A percentile compares a stretch with the other conserved stretches of the same genome.
phyloP scores from a whole-genome alignment of 352 stramenopile species.

The Pythium dissotocum region DNA sequence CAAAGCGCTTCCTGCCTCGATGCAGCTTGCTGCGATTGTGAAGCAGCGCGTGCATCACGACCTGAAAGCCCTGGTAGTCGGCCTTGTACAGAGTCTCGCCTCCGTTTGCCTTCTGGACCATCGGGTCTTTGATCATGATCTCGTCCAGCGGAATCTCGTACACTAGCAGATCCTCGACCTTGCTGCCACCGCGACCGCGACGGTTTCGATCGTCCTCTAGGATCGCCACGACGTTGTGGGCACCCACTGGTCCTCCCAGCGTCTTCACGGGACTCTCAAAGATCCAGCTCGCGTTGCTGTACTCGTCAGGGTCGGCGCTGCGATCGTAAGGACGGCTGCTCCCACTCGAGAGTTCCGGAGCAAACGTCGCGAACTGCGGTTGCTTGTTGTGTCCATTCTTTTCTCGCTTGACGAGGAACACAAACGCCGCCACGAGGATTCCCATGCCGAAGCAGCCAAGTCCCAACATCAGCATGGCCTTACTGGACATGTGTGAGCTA shows the following conservation, averaged over 20 bases:
- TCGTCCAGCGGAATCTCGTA: conserved; percentile 78
- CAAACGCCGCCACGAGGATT: conserved; percentile 26
- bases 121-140: conserved; percentile 45
- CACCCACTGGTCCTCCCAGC: background rate
- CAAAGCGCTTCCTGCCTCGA: conserved; percentile 29
- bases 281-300: conserved; percentile 48
- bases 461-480: conserved; percentile 24
- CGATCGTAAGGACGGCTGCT: conserved; percentile 28
- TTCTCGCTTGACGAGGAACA: conserved; percentile 24
- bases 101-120: conserved; percentile 25
- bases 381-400: conserved; percentile 5
- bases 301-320: conserved; percentile 39
- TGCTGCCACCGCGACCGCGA: conserved; percentile 44
- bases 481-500: conserved; percentile 20
- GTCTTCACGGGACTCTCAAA: conserved; percentile 43
- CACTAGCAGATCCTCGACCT: conserved; percentile 70
- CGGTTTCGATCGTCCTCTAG: conserved; percentile 57
- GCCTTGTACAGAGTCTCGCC: conserved; percentile 45
- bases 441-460: conserved; percentile 29
- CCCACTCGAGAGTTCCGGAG: conserved; percentile 11
- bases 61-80: conserved; percentile 73
- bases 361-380: conserved; percentile 11
- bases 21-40: conserved; percentile 41
- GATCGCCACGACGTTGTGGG: conserved; percentile 56
- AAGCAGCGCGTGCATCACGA: conserved; percentile 62